Percentiles rank a stretch among this genome's conserved stretches.
These are phyloP conservation scores for Metarhizium anisopliae DNA, from an alignment of 2,329 filamentous ascomycete genomes.

Conservation along the genomic window DNA sequence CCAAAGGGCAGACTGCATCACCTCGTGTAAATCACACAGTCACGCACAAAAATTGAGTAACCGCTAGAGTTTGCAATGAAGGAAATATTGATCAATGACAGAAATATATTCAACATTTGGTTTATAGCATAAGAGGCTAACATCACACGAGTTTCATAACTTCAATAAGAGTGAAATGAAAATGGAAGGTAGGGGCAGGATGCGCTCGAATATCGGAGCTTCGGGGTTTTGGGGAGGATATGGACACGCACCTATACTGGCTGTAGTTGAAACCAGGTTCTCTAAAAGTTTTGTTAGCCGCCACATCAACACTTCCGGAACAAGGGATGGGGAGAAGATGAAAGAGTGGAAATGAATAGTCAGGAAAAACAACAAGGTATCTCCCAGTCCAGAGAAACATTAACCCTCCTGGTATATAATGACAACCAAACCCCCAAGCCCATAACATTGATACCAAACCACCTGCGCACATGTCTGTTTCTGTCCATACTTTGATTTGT, in stretches of 20 bases:
- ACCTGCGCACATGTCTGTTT: neutral
- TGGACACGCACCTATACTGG: conserved; percentile 2
- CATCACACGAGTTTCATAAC: too few species aligned
- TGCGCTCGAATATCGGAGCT: neutral
- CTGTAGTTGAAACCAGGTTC: neutral
- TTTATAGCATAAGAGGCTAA: too few species aligned
- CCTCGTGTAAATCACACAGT: too few species aligned
- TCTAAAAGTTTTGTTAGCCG: conserved; percentile 4
- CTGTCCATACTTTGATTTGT: neutral
- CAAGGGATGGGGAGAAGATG: neutral
- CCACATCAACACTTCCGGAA: neutral
- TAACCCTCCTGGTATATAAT: neutral
- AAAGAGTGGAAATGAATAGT: neutral
- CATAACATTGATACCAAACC: neutral
- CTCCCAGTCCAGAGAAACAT: neutral
- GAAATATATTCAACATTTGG: too few species aligned
- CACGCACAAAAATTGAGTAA: too few species aligned
- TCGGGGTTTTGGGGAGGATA: neutral
- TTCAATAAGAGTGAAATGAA: neutral
- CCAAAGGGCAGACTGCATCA: too few species aligned
- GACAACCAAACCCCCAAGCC: neutral
- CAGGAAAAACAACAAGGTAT: neutral
- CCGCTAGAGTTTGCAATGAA: too few species aligned
- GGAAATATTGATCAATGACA: too few species aligned
- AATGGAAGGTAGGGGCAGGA: neutral